These are phyloP conservation scores for Sporothrix globosa DNA, from an alignment of 2,329 filamentous ascomycete genomes.

Conservation along the genomic window DNA sequence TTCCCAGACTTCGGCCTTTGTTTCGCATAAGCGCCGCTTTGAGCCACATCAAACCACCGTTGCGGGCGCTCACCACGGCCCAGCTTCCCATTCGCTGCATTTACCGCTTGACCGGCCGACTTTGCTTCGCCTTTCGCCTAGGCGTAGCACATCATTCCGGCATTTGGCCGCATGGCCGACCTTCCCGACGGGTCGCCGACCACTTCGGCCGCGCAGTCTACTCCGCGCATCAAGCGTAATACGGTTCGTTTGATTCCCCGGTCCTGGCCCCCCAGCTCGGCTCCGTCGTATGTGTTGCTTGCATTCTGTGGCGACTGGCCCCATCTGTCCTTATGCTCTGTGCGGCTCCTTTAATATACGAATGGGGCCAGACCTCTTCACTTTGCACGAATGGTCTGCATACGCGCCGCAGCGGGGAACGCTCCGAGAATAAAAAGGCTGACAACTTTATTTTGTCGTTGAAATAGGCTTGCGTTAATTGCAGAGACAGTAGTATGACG, in stretches of 20 bases:
- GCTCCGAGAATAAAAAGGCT: slow-evolving; percentile 6
- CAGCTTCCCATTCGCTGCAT: background rate
- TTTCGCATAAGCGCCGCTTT: background rate
- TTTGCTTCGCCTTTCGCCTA: slow-evolving; percentile 5
- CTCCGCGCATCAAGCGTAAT: slow-evolving; percentile 38
- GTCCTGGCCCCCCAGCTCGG: background rate
- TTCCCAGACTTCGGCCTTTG: background rate
- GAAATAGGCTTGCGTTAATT: slow-evolving; percentile 38
- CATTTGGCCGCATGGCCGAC: slow-evolving; percentile 34
- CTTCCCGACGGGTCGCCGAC: slow-evolving; percentile 29
- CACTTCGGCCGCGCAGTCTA: slow-evolving; percentile 24
- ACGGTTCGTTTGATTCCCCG: slow-evolving; percentile 33
- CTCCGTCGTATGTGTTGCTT: too few species aligned
- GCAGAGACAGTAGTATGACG: slow-evolving; percentile 38
- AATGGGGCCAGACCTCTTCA: background rate
- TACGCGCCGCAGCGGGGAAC: background rate
- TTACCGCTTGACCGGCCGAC: background rate
- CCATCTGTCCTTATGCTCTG: too few species aligned
- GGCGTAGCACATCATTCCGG: background rate
- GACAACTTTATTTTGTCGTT: slow-evolving; percentile 13
- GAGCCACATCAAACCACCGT: background rate
- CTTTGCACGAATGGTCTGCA: background rate
- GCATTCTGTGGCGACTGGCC: background rate
- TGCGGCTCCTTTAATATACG: slow-evolving; percentile 2
- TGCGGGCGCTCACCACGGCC: background rate